Evolutionary conservation across 139 green algal genomes (phyloP).

Genomic region (Haematococcus sp.): DNA sequence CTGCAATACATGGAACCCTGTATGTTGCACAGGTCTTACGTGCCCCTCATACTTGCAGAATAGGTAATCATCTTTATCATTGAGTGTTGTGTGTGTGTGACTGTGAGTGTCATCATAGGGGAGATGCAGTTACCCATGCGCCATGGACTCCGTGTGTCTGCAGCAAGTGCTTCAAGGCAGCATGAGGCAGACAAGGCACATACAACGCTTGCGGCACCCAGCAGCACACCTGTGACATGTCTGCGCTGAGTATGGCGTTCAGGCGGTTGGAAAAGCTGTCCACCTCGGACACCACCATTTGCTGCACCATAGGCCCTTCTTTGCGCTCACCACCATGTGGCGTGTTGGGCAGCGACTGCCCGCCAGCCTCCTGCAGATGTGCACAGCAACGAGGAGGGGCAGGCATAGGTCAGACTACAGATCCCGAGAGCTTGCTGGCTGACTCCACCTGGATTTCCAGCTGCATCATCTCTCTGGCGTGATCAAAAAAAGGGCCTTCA

Average conservation of each 20-base stretch:
- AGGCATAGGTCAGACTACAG: not conserved
- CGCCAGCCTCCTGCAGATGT: not conserved
- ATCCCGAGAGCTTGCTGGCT: not conserved
- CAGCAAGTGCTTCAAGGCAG: not conserved
- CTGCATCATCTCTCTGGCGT: not conserved
- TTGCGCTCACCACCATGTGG: slow-evolving; percentile 3
- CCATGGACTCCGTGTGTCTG: not conserved
- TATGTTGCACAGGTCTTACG: too few species aligned
- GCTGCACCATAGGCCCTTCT: slow-evolving; percentile 1
- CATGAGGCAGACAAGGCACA: not conserved
- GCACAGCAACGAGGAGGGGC: too few species aligned
- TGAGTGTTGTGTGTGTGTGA: too few species aligned
- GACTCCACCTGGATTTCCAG: not conserved
- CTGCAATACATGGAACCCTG: too few species aligned
- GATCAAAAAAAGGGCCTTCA: too few species aligned
- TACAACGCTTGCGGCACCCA: not conserved
- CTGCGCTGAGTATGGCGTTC: slow-evolving; percentile 56
- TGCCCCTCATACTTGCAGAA: too few species aligned
- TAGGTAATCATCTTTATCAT: too few species aligned
- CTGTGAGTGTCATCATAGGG: not conserved
- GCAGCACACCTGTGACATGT: slow-evolving; percentile 47
- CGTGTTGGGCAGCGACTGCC: not conserved
- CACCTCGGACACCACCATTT: slow-evolving; percentile 50
- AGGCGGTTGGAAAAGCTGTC: slow-evolving; percentile 68
- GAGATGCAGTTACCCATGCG: not conserved